These are phyloP conservation scores for Trametes elegans DNA, from an alignment of 768 basidiomycete genomes.

Conservation along the genomic window DNA sequence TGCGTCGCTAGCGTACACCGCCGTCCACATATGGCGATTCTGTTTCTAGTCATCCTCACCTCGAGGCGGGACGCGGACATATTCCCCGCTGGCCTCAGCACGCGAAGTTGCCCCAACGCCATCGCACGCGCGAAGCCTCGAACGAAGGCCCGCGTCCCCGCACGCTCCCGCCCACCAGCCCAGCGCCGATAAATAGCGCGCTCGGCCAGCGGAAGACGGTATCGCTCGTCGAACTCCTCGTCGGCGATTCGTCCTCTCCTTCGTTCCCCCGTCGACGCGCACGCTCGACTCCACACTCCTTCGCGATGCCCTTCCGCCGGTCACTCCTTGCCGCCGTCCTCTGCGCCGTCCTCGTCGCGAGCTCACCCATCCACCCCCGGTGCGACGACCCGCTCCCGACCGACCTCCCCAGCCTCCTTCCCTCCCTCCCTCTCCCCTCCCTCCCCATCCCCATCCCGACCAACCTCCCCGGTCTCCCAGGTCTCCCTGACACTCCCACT, in stretches of 20 bases:
- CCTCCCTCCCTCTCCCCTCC: not conserved
- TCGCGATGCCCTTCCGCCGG: slow-evolving; percentile 10
- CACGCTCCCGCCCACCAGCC: not conserved
- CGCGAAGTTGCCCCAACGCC: not conserved
- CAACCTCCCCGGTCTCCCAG: not conserved
- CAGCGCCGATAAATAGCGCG: not conserved
- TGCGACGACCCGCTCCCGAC: not conserved
- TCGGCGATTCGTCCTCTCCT: slow-evolving; percentile 8
- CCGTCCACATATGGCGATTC: too few species aligned
- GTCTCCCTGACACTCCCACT: not conserved
- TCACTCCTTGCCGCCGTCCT: slow-evolving; percentile 11
- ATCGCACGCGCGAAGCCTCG: too few species aligned
- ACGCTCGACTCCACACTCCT: not conserved
- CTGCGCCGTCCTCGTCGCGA: slow-evolving; percentile 3
- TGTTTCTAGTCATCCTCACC: too few species aligned
- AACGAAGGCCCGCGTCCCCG: not conserved
- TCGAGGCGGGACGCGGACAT: too few species aligned
- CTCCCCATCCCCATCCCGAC: not conserved
- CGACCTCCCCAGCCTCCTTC: not conserved
- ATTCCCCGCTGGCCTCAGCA: not conserved
- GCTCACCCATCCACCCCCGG: not conserved
- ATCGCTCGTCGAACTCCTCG: slow-evolving; percentile 14
- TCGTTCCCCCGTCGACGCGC: not conserved
- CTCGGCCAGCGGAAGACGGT: not conserved
- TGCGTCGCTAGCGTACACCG: too few species aligned